Conservation (phyloP, 345 rosid genomes). For the Gossypium rotundifolium region DNA sequence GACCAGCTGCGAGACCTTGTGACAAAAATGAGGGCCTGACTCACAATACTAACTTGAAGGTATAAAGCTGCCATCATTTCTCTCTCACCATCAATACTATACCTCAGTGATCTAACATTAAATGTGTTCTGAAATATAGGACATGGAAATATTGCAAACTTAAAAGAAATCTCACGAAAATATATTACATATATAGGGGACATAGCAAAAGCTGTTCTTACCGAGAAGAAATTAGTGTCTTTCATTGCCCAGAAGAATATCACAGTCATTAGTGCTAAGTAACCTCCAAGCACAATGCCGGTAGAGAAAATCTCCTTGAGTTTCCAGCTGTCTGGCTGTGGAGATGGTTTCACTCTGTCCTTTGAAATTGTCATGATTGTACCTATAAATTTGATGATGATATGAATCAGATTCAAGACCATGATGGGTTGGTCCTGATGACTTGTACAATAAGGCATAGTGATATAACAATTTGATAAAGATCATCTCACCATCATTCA, state of each 20-base stretch:
- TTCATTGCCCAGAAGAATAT: conserved; percentile 75
- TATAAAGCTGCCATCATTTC: conserved; percentile 83
- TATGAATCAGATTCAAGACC: conserved; percentile 13
- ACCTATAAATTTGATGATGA: conserved; percentile 29
- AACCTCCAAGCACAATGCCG: conserved; percentile 76
- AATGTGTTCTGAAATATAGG: conserved; percentile 44
- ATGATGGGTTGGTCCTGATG: background rate
- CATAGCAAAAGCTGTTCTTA: conserved; percentile 22
- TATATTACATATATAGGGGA: background rate
- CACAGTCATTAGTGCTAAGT: conserved; percentile 75
- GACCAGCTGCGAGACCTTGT: conserved; percentile 94
- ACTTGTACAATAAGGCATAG: background rate
- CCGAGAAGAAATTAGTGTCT: conserved; percentile 65
- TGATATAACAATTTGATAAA: conserved; percentile 1
- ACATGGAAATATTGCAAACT: conserved; percentile 1
- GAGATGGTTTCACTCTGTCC: conserved; percentile 84
- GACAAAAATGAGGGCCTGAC: conserved; percentile 87
- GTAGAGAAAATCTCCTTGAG: conserved; percentile 74
- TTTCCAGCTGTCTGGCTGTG: conserved; percentile 90
- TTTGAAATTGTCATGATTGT: conserved; percentile 91
- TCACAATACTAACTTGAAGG: conserved; percentile 83
- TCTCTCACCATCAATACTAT: background rate
- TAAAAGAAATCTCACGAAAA: background rate
- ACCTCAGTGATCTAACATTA: conserved; percentile 38
- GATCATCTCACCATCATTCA: conserved; percentile 64